Conservation (phyloP, 2,329 filamentous ascomycete genomes). For the Rhynchosporium secalis region DNA sequence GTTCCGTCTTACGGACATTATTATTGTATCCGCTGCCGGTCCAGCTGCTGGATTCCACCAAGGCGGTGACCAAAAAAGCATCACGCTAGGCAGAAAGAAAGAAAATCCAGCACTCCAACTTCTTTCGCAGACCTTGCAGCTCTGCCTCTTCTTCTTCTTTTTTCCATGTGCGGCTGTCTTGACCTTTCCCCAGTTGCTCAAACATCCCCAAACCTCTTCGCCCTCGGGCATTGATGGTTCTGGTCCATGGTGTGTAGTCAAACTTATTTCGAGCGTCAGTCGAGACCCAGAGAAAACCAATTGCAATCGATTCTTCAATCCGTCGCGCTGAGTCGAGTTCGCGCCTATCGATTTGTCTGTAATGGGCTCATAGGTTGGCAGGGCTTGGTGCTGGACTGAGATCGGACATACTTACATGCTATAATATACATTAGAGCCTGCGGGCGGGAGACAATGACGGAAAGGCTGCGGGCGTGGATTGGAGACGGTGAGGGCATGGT, state of each 20-base stretch:
- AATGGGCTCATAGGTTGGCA: conserved; percentile 32
- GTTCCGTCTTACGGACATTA: too few species aligned
- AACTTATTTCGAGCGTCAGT: conserved; percentile 40
- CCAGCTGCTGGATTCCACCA: too few species aligned
- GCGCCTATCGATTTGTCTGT: conserved; percentile 33
- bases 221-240: conserved; percentile 14
- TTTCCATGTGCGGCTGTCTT: conserved; percentile 38
- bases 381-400: conserved; percentile 42
- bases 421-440: conserved; percentile 26
- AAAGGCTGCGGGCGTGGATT: conserved; percentile 1
- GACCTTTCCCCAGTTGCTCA: conserved; percentile 39
- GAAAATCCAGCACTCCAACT: too few species aligned
- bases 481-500: neutral
- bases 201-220: conserved; percentile 31
- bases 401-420: conserved; percentile 51
- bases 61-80: too few species aligned
- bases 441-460: neutral
- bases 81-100: too few species aligned
- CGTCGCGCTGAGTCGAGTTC: conserved; percentile 23
- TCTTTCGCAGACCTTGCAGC: too few species aligned
- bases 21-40: too few species aligned
- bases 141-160: conserved; percentile 4
- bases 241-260: conserved; percentile 37
- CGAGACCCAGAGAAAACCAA: conserved; percentile 53
- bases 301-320: conserved; percentile 57